Evolutionary conservation across 768 basidiomycete genomes (phyloP).

Genomic region (Serendipita sp.): DNA sequence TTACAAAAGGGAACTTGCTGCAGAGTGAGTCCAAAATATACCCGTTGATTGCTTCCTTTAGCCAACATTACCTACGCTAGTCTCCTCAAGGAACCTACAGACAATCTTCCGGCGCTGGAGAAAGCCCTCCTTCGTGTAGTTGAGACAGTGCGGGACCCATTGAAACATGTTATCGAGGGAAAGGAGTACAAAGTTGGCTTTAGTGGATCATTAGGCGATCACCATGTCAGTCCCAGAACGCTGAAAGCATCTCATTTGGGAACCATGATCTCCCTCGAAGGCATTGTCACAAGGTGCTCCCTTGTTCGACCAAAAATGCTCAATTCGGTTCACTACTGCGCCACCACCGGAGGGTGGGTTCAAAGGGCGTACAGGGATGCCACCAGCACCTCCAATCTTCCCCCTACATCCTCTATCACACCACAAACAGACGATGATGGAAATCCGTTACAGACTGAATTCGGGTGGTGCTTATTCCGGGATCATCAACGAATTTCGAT

Average conservation of each 20-base stretch:
- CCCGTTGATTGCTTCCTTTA: background rate
- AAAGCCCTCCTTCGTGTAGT: conserved; percentile 63
- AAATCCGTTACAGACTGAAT: conserved; percentile 75
- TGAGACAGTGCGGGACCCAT: conserved; percentile 46
- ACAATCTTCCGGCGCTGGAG: conserved; percentile 81
- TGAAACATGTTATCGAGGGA: conserved; percentile 67
- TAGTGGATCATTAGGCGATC: conserved; percentile 93
- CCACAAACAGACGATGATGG: conserved; percentile 91
- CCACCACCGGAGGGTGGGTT: conserved; percentile 72
- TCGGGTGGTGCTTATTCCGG: conserved; percentile 76
- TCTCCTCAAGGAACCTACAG: conserved; percentile 72
- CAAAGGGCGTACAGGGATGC: conserved; percentile 86
- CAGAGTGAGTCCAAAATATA: conserved; percentile 26
- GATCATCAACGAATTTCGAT: conserved; percentile 97
- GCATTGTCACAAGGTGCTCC: conserved; percentile 95
- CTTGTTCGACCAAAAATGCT: conserved; percentile 98
- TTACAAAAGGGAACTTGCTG: conserved; percentile 73
- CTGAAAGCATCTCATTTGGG: conserved; percentile 78
- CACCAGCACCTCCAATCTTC: conserved; percentile 67
- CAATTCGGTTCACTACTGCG: conserved; percentile 89
- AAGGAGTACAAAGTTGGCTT: conserved; percentile 81
- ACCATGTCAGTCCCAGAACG: conserved; percentile 91
- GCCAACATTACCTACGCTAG: conserved; percentile 26
- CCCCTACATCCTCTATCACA: conserved; percentile 71
- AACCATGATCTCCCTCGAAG: conserved; percentile 94